phyloP scores from a whole-genome alignment of 495 filamentous ascomycete species.

The Schizothecium vesticola region DNA sequence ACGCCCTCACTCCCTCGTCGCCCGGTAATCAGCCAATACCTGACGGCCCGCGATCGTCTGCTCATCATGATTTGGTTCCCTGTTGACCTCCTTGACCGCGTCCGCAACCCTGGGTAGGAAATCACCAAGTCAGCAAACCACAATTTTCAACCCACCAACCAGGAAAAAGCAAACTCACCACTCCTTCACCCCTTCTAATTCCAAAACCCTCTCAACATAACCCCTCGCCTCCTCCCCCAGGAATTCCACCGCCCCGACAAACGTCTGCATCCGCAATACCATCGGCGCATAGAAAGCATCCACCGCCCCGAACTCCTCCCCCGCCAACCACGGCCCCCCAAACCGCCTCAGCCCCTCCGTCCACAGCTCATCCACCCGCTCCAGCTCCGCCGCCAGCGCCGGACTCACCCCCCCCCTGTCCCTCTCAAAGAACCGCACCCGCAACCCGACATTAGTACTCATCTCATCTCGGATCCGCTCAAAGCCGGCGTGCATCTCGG shows the following conservation, averaged over 20 bases:
- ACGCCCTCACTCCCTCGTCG: not conserved
- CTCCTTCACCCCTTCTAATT: conserved; percentile 20
- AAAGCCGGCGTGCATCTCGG: conserved; percentile 56
- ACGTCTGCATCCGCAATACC: conserved; percentile 28
- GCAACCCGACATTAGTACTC: conserved; percentile 42
- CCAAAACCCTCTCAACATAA: conserved; percentile 21
- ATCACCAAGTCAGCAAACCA: not conserved
- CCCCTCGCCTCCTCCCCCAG: conserved; percentile 14
- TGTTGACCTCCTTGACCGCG: conserved; percentile 17
- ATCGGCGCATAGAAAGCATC: conserved; percentile 43
- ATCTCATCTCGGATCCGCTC: conserved; percentile 38
- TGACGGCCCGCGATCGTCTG: conserved; percentile 12
- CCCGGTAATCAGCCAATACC: conserved; percentile 17
- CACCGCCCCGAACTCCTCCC: conserved; percentile 31
- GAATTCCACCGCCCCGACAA: conserved; percentile 16
- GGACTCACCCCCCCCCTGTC: conserved; percentile 15
- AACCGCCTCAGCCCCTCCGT: conserved; percentile 29
- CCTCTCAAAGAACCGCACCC: conserved; percentile 20
- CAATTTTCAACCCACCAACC: not conserved
- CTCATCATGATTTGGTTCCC: conserved; percentile 16
- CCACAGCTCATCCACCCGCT: conserved; percentile 35
- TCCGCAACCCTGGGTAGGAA: conserved; percentile 6
- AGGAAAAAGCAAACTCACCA: conserved; percentile 18
- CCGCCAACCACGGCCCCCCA: conserved; percentile 38
- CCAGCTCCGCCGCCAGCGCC: conserved; percentile 27